Conservation (phyloP, 2,329 filamentous ascomycete species). For the Elsinoe fawcettii region DNA sequence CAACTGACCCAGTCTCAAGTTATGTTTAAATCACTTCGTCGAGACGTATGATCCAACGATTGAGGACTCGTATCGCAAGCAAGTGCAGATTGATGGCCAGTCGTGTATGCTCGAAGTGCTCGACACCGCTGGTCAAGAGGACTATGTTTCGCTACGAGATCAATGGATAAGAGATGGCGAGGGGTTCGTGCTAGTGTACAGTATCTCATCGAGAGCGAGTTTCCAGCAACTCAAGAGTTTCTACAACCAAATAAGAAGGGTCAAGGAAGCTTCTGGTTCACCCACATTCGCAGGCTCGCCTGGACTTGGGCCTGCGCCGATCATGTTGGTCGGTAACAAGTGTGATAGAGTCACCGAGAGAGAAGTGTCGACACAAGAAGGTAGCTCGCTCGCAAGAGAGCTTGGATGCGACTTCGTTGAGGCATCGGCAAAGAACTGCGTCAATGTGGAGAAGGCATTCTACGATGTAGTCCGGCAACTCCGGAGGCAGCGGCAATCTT, state of each 20-base stretch:
- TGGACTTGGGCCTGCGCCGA: slow-evolving; percentile 61
- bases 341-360: slow-evolving; percentile 93
- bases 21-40: slow-evolving; percentile 97
- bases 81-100: slow-evolving; percentile 80
- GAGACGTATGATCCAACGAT: slow-evolving; percentile 73
- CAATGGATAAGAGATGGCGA: slow-evolving; percentile 99
- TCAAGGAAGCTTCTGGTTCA: slow-evolving; percentile 74
- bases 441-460: slow-evolving; percentile 97
- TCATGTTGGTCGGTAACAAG: slow-evolving; percentile 99
- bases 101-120: slow-evolving; percentile 96
- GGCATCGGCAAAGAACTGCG: slow-evolving; percentile 93
- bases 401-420: slow-evolving; percentile 95
- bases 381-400: slow-evolving; percentile 81
- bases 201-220: slow-evolving; percentile 92
- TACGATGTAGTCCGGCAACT: slow-evolving; percentile 94
- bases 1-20: slow-evolving; percentile 41
- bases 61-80: slow-evolving; percentile 61
- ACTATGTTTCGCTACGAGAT: slow-evolving; percentile 92
- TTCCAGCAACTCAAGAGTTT: slow-evolving; percentile 93
- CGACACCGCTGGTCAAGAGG: slow-evolving; percentile 95
- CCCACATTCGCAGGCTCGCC: slow-evolving; percentile 71
- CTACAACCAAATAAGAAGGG: slow-evolving; percentile 92
- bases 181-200: slow-evolving; percentile 95
- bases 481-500: slow-evolving; percentile 59
- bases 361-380: slow-evolving; percentile 94